Percentiles rank a stretch among this genome's conserved stretches.
Evolutionary conservation across 805 yeast genomes (phyloP).

Genomic region (Debaryomyces castellii): DNA sequence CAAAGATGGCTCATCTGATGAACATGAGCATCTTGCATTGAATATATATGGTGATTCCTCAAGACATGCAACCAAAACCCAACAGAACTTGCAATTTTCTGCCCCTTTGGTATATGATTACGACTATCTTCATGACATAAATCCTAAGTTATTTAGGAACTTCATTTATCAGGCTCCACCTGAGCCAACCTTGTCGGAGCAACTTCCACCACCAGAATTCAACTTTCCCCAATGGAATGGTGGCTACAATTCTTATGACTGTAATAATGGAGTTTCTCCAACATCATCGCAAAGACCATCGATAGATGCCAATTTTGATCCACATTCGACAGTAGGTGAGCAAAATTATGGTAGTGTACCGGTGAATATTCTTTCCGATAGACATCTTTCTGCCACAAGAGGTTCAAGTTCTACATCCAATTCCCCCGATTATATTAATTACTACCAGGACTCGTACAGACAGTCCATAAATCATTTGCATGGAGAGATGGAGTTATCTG

Average conservation of each 20-base stretch:
- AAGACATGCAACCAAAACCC: not conserved
- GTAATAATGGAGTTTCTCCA: slow-evolving; percentile 10
- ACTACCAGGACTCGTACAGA: slow-evolving; percentile 28
- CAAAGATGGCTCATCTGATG: not conserved
- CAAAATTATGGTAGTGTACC: slow-evolving; percentile 1
- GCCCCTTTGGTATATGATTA: slow-evolving; percentile 45
- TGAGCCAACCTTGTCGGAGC: slow-evolving; percentile 3
- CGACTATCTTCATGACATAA: slow-evolving; percentile 33
- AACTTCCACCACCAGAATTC: slow-evolving; percentile 17
- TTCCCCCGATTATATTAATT: slow-evolving; percentile 5
- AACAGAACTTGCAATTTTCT: slow-evolving; percentile 13
- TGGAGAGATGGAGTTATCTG: slow-evolving; percentile 45
- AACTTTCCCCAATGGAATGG: slow-evolving; percentile 21
- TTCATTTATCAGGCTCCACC: slow-evolving; percentile 33
- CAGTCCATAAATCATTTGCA: slow-evolving; percentile 33
- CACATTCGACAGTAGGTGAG: not conserved
- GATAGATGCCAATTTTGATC: not conserved
- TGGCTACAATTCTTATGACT: not conserved
- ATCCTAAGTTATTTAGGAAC: slow-evolving; percentile 38
- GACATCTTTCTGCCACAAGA: not conserved
- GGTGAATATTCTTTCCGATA: not conserved
- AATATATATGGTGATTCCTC: slow-evolving; percentile 5
- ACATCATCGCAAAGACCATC: slow-evolving; percentile 15
- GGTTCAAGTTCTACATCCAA: slow-evolving; percentile 1
- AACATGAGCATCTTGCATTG: slow-evolving; percentile 1